These are phyloP conservation scores for Suillus variegatus DNA, from an alignment of 768 basidiomycete genomes.

Conservation along the genomic window DNA sequence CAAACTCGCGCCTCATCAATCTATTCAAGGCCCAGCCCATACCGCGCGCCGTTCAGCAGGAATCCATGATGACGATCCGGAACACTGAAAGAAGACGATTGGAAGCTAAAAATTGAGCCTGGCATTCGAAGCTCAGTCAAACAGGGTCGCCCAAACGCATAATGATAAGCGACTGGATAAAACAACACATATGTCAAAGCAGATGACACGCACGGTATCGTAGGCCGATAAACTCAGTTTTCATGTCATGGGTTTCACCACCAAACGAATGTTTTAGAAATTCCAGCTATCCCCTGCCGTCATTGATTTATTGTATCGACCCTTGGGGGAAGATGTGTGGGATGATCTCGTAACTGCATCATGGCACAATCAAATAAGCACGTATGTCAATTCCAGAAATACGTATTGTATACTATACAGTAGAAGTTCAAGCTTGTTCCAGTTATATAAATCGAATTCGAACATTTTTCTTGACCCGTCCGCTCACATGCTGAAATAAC, in stretches of 20 bases:
- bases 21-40: constrained; percentile 59
- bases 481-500: constrained; percentile 55
- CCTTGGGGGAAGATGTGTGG: constrained; percentile 66
- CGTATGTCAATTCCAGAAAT: constrained; percentile 48
- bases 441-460: constrained; percentile 54
- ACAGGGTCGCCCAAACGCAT: neutral
- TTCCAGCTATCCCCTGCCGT: constrained; percentile 71
- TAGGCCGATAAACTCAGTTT: constrained; percentile 21
- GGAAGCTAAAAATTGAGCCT: neutral
- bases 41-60: constrained; percentile 71
- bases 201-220: constrained; percentile 20
- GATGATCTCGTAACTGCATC: constrained; percentile 60
- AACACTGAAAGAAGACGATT: neutral
- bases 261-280: constrained; percentile 22
- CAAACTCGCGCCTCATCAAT: constrained; percentile 34
- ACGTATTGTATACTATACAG: neutral
- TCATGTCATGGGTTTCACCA: neutral
- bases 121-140: neutral
- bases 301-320: constrained; percentile 64
- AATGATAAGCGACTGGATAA: neutral
- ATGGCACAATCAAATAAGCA: constrained; percentile 63
- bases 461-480: constrained; percentile 50
- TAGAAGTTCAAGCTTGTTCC: constrained; percentile 62
- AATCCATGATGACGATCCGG: constrained; percentile 59
- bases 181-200: neutral